phyloP scores from a whole-genome alignment of 2,329 filamentous ascomycete genomes.

The Colletotrichum euphorbiae region DNA sequence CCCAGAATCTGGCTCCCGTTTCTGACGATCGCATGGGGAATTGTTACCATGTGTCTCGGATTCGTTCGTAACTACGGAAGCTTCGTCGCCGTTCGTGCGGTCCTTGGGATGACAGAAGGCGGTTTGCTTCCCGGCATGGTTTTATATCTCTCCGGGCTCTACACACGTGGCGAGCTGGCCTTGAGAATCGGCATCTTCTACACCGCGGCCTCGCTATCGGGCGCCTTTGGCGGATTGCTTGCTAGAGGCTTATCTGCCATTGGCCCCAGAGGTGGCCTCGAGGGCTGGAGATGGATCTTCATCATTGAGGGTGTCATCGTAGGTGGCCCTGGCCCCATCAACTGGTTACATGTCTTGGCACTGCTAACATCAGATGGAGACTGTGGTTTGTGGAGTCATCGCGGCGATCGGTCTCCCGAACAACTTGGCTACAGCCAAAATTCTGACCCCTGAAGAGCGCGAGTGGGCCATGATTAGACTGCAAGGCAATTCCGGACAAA shows the following conservation, averaged over 20 bases:
- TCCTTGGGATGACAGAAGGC: slow-evolving; percentile 73
- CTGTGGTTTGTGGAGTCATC: slow-evolving; percentile 63
- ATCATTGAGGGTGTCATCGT: slow-evolving; percentile 69
- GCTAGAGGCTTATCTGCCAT: slow-evolving; percentile 72
- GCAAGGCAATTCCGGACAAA: slow-evolving; percentile 50
- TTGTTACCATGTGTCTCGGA: slow-evolving; percentile 67
- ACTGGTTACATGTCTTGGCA: not conserved
- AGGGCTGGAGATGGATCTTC: slow-evolving; percentile 73
- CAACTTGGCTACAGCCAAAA: slow-evolving; percentile 62
- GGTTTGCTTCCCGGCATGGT: slow-evolving; percentile 76
- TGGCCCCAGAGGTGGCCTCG: slow-evolving; percentile 62
- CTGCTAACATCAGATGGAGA: slow-evolving; percentile 52
- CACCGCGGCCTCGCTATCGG: slow-evolving; percentile 73
- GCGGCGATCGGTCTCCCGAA: slow-evolving; percentile 68
- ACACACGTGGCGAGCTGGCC: slow-evolving; percentile 69
- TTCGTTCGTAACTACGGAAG: slow-evolving; percentile 65
- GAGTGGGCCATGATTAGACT: slow-evolving; percentile 60
- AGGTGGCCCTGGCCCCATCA: slow-evolving; percentile 41
- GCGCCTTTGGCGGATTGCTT: slow-evolving; percentile 72
- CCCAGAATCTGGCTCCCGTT: slow-evolving; percentile 71
- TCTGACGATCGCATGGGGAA: slow-evolving; percentile 68
- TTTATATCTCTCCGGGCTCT: slow-evolving; percentile 73
- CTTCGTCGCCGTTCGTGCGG: slow-evolving; percentile 70
- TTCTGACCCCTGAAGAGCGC: slow-evolving; percentile 65
- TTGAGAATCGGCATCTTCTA: slow-evolving; percentile 76